Percentiles rank a stretch among this genome's conserved stretches.
These are phyloP conservation scores for Tripterygium wilfordii DNA, from an alignment of 177 flowering plant species.

Conservation along the genomic window DNA sequence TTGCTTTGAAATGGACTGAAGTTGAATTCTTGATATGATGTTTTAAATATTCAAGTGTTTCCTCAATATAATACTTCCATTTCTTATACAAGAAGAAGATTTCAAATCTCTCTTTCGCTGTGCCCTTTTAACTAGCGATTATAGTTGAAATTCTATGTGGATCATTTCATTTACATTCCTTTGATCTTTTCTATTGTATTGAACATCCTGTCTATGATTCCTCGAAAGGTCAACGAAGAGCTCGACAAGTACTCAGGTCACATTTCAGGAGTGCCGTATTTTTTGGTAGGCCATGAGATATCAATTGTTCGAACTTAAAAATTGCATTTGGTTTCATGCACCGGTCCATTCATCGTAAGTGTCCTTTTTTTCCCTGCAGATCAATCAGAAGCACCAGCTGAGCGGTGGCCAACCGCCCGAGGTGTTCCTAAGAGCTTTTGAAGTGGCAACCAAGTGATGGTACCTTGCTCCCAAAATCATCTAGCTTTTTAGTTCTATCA, in stretches of 20 bases:
- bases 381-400: conserved; percentile 64
- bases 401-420: conserved; percentile 91
- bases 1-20: neutral
- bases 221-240: conserved; percentile 62
- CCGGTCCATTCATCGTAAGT: neutral
- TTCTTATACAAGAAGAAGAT: too few species aligned
- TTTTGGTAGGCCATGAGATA: conserved; percentile 42
- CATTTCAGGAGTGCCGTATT: conserved; percentile 76
- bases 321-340: neutral
- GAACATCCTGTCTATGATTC: conserved; percentile 9
- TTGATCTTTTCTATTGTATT: neutral
- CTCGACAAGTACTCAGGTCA: conserved; percentile 45
- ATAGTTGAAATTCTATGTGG: too few species aligned
- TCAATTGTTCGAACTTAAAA: neutral
- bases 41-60: neutral
- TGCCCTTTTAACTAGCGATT: too few species aligned
- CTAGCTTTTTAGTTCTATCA: neutral
- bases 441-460: conserved; percentile 34
- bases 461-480: neutral
- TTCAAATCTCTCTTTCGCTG: too few species aligned
- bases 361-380: conserved; percentile 27
- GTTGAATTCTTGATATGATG: conserved; percentile 1
- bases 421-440: conserved; percentile 64
- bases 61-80: too few species aligned
- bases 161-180: neutral